These are phyloP conservation scores for Hypoxylon sp. DNA, from an alignment of 2,329 filamentous ascomycete genomes.

Conservation along the genomic window DNA sequence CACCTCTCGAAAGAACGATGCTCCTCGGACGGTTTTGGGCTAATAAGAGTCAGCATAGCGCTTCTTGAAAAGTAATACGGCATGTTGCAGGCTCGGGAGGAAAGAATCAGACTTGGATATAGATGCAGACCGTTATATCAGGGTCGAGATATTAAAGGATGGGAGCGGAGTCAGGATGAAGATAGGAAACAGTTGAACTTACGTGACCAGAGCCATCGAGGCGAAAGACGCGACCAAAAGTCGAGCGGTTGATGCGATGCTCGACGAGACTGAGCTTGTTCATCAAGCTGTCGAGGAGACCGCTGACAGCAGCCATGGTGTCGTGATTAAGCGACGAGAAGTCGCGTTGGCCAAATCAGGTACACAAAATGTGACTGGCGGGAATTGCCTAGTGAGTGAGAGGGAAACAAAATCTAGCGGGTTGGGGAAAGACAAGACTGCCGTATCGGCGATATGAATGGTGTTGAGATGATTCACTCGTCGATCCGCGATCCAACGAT, in stretches of 20 bases:
- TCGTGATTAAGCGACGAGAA: constrained; percentile 17
- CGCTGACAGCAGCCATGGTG: constrained; percentile 25
- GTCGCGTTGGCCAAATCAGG: constrained; percentile 12
- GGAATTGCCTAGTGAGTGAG: constrained; percentile 6
- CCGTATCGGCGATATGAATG: constrained; percentile 8
- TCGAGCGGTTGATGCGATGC: constrained; percentile 53
- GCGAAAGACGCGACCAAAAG: constrained; percentile 69
- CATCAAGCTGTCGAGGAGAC: constrained; percentile 32
- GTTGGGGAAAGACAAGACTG: neutral
- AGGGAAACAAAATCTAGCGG: neutral
- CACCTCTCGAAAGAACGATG: constrained; percentile 81
- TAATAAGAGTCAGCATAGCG: constrained; percentile 52
- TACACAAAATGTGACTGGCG: constrained; percentile 12
- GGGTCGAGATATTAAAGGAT: neutral
- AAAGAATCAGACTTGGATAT: neutral
- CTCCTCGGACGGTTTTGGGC: constrained; percentile 75
- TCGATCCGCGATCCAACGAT: constrained; percentile 1
- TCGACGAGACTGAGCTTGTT: constrained; percentile 45
- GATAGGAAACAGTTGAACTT: constrained; percentile 50
- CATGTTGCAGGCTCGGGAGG: neutral
- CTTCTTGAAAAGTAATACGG: neutral
- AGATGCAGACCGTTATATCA: constrained; percentile 11
- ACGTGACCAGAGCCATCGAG: constrained; percentile 75
- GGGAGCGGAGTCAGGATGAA: constrained; percentile 1
- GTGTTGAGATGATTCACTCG: neutral